Base-by-base conservation (phyloP, 768 basidiomycete genomes). In the Suillus decipiens region DNA sequence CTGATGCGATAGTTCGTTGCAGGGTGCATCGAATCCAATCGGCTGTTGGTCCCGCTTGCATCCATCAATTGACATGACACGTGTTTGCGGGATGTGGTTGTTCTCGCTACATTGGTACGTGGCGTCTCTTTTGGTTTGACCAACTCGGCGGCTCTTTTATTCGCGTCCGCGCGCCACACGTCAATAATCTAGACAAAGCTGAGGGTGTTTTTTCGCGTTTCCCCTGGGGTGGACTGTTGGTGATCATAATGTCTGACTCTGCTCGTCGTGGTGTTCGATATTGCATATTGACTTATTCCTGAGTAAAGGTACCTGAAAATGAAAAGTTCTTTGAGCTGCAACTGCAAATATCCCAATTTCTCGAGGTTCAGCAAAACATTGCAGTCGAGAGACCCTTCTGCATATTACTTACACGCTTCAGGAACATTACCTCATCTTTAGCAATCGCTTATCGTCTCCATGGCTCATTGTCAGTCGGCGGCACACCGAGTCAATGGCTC, bases 361-460 rank as follows among this genome's bases (percentile, higher is more conserved):
- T 50, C 31, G 5, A 53, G 17, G 19, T 53, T n/a, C 31, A 53
- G 51, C 50, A 28, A 48, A 48, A 24, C 12, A 48, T 48, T 48
- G 45, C 48, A 19, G 28, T 51, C 28, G 45, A 12, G 45, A 12
- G n/a, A 45, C 12, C 11, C 4, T 24, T 47, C 22, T 6, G 22
- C 14, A 7, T 48, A 24, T 48, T 48, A 48, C 22, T 51, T 51
- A 51, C 50, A 33, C 50, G 50, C 50, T 31, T 33, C 50, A 51
- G 51, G 51, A 10, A 19, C 31, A 53, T 53, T 53, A 53, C 51
- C 51, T 53, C 51, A 53, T 19, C 19, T 34, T 53, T 33, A 53
- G 51, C 51, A 33, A 53, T n/a, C 51, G 31, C 51, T 53, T 53
- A 53, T 12, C 31, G 31, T 34, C 33, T n/a, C 51, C 11, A 34